Percentiles rank a stretch among this genome's conserved stretches.
phyloP scores from a whole-genome alignment of 129 eudicot genomes.

The Mikania micrantha region DNA sequence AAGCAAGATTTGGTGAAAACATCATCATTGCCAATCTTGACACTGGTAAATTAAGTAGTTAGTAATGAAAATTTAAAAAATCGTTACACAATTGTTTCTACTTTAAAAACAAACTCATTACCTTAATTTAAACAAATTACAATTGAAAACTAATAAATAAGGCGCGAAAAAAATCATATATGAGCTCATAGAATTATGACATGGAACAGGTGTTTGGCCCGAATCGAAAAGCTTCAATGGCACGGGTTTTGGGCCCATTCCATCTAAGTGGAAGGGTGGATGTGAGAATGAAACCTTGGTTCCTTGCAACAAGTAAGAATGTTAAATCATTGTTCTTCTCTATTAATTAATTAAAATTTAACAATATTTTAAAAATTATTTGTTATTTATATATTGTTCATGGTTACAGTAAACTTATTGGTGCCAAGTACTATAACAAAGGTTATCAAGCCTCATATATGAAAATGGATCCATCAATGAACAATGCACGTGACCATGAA shows the following conservation, averaged over 20 bases:
- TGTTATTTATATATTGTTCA: background rate
- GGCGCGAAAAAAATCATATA: no score
- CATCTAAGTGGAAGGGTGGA: conserved; percentile 74
- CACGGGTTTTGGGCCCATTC: conserved; percentile 54
- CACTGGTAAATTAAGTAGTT: no score
- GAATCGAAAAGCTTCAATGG: conserved; percentile 73
- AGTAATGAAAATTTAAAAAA: no score
- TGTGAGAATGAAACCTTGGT: conserved; percentile 43
- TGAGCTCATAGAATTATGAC: background rate
- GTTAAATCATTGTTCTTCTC: background rate
- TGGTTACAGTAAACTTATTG: conserved; percentile 71
- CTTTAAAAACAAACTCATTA: no score
- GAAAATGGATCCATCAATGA: background rate
- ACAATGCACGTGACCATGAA: conserved; percentile 45
- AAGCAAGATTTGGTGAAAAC: conserved; percentile 73
- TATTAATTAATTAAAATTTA: background rate
- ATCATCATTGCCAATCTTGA: conserved; percentile 72
- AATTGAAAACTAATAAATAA: no score
- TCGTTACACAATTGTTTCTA: no score
- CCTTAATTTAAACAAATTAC: no score
- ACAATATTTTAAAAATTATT: background rate
- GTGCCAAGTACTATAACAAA: conserved; percentile 74
- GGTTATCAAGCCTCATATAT: conserved; percentile 32
- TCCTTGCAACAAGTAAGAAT: conserved; percentile 69
- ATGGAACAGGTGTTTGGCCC: conserved; percentile 73